Conservation (phyloP, 75 land plant species). For the Cupressus sempervirens region DNA sequence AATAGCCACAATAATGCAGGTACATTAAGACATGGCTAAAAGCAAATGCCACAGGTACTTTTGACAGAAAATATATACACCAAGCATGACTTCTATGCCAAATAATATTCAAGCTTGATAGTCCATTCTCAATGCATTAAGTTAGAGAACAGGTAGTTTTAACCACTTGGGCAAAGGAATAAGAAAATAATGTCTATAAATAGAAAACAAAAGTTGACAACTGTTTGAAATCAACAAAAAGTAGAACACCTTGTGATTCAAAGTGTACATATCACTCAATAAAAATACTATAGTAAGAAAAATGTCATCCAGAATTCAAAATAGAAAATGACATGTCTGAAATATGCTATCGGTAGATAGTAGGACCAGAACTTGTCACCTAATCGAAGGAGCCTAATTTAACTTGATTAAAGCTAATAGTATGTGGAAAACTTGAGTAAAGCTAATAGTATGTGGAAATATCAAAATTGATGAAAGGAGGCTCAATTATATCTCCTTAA, state of each 20-base stretch:
- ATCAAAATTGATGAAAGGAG: not conserved
- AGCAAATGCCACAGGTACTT: not conserved
- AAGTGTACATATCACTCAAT: not conserved
- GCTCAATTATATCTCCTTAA: not conserved
- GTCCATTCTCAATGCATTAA: not conserved
- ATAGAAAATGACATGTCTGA: not conserved
- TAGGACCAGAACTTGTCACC: not conserved
- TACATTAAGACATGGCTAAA: not conserved
- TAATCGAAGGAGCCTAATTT: not conserved
- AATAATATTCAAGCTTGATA: not conserved
- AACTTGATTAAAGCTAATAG: not conserved
- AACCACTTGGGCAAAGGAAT: not conserved
- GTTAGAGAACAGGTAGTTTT: not conserved
- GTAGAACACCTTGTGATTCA: not conserved
- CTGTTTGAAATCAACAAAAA: not conserved
- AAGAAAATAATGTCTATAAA: not conserved
- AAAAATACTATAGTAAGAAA: not conserved
- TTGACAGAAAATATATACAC: not conserved
- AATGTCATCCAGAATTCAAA: not conserved
- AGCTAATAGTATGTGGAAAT: not conserved
- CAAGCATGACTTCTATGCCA: not conserved
- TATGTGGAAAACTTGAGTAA: too few species aligned
- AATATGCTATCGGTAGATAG: not conserved
- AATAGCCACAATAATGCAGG: not conserved
- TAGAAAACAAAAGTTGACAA: not conserved